Percentiles rank a stretch among this genome's conserved stretches.
These are phyloP conservation scores for Moesziomyces globuligerus DNA, from an alignment of 1,284 basidiomycete genomes.

Conservation along the genomic window DNA sequence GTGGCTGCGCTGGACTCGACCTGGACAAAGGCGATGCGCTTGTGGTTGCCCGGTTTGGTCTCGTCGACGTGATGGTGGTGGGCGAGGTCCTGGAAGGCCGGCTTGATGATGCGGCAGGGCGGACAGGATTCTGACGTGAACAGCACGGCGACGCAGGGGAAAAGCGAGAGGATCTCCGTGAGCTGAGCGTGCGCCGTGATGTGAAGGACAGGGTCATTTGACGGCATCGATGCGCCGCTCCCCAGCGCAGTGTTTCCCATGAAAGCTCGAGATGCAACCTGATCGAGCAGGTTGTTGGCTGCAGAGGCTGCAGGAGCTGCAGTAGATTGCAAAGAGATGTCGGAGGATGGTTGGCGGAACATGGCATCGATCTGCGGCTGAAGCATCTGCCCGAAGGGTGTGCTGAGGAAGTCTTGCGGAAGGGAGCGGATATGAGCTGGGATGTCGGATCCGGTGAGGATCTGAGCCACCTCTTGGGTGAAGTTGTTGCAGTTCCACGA, in stretches of 20 bases:
- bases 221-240: constrained; percentile 68
- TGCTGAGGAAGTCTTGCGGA: constrained; percentile 86
- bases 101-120: constrained; percentile 76
- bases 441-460: constrained; percentile 62
- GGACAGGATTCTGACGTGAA: constrained; percentile 75
- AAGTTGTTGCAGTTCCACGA: constrained; percentile 72
- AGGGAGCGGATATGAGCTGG: constrained; percentile 59
- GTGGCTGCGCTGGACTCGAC: constrained; percentile 62
- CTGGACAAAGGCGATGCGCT: constrained; percentile 58
- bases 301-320: neutral
- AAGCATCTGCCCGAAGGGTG: constrained; percentile 85
- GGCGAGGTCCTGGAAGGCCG: constrained; percentile 75
- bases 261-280: constrained; percentile 73
- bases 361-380: constrained; percentile 81
- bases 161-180: constrained; percentile 41
- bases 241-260: constrained; percentile 66
- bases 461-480: constrained; percentile 75
- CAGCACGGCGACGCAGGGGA: constrained; percentile 75
- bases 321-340: constrained; percentile 6
- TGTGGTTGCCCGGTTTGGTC: constrained; percentile 20
- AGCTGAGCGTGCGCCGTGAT: constrained; percentile 35
- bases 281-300: constrained; percentile 22
- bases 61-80: constrained; percentile 69
- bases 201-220: constrained; percentile 71
- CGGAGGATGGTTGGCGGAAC: constrained; percentile 31